Percentiles rank a stretch among this genome's conserved stretches.
These are phyloP conservation scores for Lasiosphaeria hispida DNA, from an alignment of 495 filamentous ascomycete genomes.

Conservation along the genomic window DNA sequence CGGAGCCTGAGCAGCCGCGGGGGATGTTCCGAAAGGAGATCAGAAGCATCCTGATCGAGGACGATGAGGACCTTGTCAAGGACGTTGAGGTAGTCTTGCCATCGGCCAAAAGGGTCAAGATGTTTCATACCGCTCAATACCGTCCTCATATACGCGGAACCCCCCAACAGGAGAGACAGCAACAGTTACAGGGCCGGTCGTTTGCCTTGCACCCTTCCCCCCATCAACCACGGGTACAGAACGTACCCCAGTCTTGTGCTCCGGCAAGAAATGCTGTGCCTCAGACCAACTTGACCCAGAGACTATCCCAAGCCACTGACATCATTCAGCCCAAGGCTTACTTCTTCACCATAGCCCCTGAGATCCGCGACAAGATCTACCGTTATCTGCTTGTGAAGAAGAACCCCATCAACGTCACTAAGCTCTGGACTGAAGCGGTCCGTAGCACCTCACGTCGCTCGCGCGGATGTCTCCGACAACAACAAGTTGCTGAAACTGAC, in stretches of 20 bases:
- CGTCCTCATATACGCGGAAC: neutral
- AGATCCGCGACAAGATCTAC: constrained; percentile 39
- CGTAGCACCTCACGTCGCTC: constrained; percentile 14
- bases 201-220: too few relatives aligned
- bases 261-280: neutral
- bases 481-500: neutral
- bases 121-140: neutral
- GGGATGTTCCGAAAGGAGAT: neutral
- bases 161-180: neutral
- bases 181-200: neutral
- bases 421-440: constrained; percentile 31
- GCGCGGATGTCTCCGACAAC: neutral
- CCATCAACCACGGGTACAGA: too few relatives aligned
- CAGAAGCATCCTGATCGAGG: neutral
- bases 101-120: neutral
- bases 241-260: too few relatives aligned
- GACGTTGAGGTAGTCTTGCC: neutral
- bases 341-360: constrained; percentile 23
- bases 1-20: neutral
- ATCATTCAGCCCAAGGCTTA: neutral
- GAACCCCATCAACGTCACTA: constrained; percentile 34
- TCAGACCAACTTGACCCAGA: neutral
- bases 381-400: constrained; percentile 31
- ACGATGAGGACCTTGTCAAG: neutral
- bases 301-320: neutral